phyloP scores from a whole-genome alignment of 2,329 filamentous ascomycete species.

The Botrytis medusae region DNA sequence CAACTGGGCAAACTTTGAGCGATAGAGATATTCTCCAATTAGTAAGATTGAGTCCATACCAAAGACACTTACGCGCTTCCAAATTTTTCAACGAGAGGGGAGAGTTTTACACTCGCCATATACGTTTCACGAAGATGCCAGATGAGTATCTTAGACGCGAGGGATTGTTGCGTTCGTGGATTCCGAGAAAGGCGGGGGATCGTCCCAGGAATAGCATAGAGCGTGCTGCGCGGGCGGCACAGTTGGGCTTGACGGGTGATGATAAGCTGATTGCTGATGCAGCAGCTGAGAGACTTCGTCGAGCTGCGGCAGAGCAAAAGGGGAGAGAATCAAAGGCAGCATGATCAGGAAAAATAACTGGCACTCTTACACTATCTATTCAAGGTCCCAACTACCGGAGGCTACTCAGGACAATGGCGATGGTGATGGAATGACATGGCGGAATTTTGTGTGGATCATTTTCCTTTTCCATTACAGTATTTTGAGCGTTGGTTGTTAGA shows the following conservation, averaged over 20 bases:
- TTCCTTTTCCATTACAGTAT: neutral
- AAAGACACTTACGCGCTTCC: neutral
- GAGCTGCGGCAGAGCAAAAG: neutral
- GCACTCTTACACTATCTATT: neutral
- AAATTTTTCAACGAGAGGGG: neutral
- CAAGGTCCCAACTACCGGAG: neutral
- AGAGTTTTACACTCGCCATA: neutral
- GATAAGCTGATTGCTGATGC: neutral
- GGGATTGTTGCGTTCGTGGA: neutral
- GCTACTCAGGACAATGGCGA: no score
- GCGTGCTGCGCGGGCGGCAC: neutral
- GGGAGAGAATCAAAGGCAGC: no score
- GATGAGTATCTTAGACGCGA: neutral
- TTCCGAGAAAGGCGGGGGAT: neutral
- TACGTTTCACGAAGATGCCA: neutral
- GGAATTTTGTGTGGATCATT: neutral
- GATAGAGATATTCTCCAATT: neutral
- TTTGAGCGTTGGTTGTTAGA: neutral
- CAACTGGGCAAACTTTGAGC: neutral
- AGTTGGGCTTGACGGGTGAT: neutral
- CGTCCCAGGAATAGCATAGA: neutral
- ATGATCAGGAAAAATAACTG: neutral
- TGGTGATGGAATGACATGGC: no score
- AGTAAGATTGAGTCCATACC: neutral
- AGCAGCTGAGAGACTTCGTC: slow-evolving; percentile 3